These are phyloP conservation scores for Colletotrichum tabaci DNA, from an alignment of 2,329 filamentous ascomycete species.

Conservation along the genomic window DNA sequence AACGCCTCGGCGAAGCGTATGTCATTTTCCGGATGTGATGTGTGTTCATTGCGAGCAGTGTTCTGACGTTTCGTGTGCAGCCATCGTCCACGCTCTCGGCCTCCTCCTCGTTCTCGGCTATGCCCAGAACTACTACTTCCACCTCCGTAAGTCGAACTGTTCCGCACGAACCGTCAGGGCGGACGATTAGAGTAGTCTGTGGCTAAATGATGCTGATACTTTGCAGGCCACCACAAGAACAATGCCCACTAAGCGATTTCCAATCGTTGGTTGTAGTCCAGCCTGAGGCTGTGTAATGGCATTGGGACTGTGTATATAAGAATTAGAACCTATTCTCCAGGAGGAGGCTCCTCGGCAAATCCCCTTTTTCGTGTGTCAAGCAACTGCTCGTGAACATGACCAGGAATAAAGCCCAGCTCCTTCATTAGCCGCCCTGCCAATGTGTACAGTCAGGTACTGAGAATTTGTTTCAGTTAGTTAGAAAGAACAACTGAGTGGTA, in stretches of 20 bases:
- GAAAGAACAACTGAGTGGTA: conserved; percentile 12
- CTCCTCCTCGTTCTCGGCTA: conserved; percentile 88
- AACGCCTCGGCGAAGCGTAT: conserved; percentile 90
- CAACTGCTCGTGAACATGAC: conserved; percentile 6
- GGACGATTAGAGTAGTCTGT: conserved; percentile 43
- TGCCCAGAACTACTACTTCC: conserved; percentile 99
- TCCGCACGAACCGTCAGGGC: background rate
- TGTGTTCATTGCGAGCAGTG: background rate
- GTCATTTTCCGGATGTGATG: conserved; percentile 54
- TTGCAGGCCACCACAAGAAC: conserved; percentile 99
- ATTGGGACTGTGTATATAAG: conserved; percentile 44
- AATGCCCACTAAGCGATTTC: conserved; percentile 85
- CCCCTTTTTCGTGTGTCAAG: conserved; percentile 19
- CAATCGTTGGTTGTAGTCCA: conserved; percentile 28
- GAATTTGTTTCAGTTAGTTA: conserved; percentile 36
- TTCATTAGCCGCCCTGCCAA: conserved; percentile 5
- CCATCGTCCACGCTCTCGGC: conserved; percentile 88
- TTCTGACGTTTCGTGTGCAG: conserved; percentile 61
- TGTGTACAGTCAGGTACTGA: conserved; percentile 15
- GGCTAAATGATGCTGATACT: conserved; percentile 18
- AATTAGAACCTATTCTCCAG: conserved; percentile 41
- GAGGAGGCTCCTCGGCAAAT: conserved; percentile 40
- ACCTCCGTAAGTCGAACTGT: conserved; percentile 82
- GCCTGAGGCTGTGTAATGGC: conserved; percentile 39
- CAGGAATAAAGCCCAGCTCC: background rate